Base-by-base conservation (phyloP, 2,329 filamentous ascomycete genomes). In the Phaeosphaeriaceae sp. region DNA sequence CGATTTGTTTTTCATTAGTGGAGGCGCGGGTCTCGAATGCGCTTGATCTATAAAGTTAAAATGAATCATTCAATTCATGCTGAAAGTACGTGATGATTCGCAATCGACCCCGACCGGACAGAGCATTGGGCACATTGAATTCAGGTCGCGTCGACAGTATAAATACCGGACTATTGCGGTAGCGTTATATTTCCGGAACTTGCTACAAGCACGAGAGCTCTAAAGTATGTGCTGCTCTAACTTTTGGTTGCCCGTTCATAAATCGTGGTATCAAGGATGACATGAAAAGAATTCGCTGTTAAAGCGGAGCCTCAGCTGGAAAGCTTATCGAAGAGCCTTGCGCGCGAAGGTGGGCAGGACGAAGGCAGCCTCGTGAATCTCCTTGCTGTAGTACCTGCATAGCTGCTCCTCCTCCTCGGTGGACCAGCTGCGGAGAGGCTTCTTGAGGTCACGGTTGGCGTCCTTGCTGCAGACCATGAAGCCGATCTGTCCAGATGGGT, bases 401-500 rank as follows among this genome's bases (percentile, higher is more conserved):
- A 94, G 84, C 81, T 92, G 89, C 76, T 92, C 89, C 87, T 99
- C 95, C 82, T 98, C 93, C 82, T 96, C 93, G 65, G 85, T 78
- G 64, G 88, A 85, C 90, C 93, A 96, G 72, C 82, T 85, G 76
- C 95, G 90, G 62, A 97, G 76, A 53, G 95, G 95, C 81, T 89
- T 91, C 80, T 87, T 92, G 77, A 98, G 86, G 81, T 99, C 87
- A 79, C 89, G 88, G 76, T 82, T 88, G 78, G 88, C 84, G 78
- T 98, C 94, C 88, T 99, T 98, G 89, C 86, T 91, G 89, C 95
- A 98, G 77, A 99, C 92, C 93, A 99, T 97, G 89, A 99, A 99
- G 78, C 95, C 95, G 76, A 99, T 99, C 85, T 99, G 95, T 78
- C 95, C 95, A 56, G 92, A 96, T 68, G 95, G 95, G 86, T 99